Evolutionary conservation across 345 rosid species (phyloP).

Genomic region (Orychophragmus violaceus): DNA sequence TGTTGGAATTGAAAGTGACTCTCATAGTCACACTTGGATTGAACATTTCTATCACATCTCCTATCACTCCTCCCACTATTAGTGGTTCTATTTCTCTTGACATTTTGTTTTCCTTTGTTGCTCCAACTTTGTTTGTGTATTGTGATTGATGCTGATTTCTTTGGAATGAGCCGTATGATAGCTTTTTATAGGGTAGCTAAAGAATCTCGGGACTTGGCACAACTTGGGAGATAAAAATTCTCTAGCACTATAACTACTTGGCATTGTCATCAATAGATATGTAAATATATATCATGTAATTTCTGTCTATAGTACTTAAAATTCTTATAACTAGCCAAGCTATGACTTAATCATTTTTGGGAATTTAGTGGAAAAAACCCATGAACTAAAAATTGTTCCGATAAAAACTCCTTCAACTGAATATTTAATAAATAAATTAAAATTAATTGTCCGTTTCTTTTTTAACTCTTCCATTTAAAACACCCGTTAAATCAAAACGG

Average conservation of each 20-base stretch:
- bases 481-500: too few relatives aligned
- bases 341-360: neutral
- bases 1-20: conserved; percentile 53
- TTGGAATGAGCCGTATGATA: conserved; percentile 1
- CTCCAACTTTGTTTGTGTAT: neutral
- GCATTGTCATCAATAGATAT: neutral
- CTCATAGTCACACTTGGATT: conserved; percentile 54
- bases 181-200: conserved; percentile 17
- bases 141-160: conserved; percentile 1
- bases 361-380: too few relatives aligned
- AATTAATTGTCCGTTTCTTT: too few relatives aligned
- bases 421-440: too few relatives aligned
- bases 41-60: conserved; percentile 73
- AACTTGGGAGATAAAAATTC: neutral
- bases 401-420: too few relatives aligned
- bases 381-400: too few relatives aligned
- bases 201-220: conserved; percentile 14
- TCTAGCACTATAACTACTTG: neutral
- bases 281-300: neutral
- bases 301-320: neutral
- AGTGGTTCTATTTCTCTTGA: conserved; percentile 57
- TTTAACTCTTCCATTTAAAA: too few relatives aligned
- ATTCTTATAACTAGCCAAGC: neutral
- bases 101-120: conserved; percentile 14
- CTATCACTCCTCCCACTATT: conserved; percentile 55